Base-by-base conservation (phyloP, 257 asterid species). In the Solanum paucissectum region DNA sequence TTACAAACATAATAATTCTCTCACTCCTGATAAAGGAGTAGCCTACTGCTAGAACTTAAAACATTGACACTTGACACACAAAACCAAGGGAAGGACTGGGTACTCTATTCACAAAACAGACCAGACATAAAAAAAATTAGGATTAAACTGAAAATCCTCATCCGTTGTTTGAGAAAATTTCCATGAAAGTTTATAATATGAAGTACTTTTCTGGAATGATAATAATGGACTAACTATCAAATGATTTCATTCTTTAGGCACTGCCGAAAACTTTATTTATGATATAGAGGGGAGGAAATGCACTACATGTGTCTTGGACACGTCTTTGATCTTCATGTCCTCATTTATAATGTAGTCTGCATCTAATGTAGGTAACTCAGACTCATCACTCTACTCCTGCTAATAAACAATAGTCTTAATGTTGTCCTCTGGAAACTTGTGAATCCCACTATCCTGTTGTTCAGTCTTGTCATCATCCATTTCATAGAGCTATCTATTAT, bases 1-100 rank as follows among this genome's bases (percentile, higher is more conserved):
- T 90, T 93, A 92, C 94, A 92, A 37, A 88, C 77, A 73, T 88
- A 91, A 88, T 91, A 90, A 1, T 55, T 25, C 12, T 87, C 46
- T 2, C 14, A 49, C 18, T 74, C 89, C 0, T 77, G 77, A 84
- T 90, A 92, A 71, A 90, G 89, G 64, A 93, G 88, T 38, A 93
- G 79, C 32, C 95, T 92, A 1, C 37, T 87, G 75, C 89, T 86
- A 27, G 94, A 93, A 83, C 90, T 83, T 37, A 83, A n/a, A 40
- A 91, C 85, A 49, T 6, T 34, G 1, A 74, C 82, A 3, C 1
- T 14, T 71, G 73, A 4, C 92, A 92, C 58, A 90, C 44, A 92
- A 89, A 90, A 2, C 3, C 5, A 25, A 87, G 27, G 27, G 27
- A 21, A 58, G 12, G 5, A 58, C 68, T 58, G 5, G 68, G 68